Percentiles rank a stretch among this genome's conserved stretches.
Evolutionary conservation across 306 rosid species (phyloP).

Genomic region (Castanea sativa): DNA sequence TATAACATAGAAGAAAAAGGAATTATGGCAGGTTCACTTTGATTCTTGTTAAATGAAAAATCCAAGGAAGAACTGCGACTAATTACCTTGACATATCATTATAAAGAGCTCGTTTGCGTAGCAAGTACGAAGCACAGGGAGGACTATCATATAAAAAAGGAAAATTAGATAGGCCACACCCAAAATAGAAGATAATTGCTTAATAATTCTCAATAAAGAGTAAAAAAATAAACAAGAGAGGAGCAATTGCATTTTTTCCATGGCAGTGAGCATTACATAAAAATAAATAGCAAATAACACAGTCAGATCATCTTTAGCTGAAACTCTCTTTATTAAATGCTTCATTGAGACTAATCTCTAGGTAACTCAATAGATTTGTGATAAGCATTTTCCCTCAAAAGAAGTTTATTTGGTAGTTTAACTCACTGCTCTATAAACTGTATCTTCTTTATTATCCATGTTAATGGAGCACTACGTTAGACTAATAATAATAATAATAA

Average conservation of each 20-base stretch:
- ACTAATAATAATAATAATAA: background rate
- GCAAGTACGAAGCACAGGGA: conserved; percentile 80
- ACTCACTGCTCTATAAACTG: background rate
- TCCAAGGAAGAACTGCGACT: background rate
- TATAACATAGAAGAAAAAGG: conserved; percentile 26
- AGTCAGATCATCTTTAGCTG: background rate
- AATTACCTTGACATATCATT: conserved; percentile 86
- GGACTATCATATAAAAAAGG: conserved; percentile 44
- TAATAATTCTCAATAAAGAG: background rate
- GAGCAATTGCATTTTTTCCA: background rate
- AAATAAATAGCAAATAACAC: background rate
- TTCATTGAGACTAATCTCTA: background rate
- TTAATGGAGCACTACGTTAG: background rate
- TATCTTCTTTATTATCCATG: too few relatives aligned
- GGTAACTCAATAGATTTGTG: background rate
- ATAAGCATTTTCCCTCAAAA: background rate
- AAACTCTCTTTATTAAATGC: background rate
- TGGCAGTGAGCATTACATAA: background rate
- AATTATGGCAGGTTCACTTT: conserved; percentile 1
- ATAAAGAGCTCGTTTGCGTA: conserved; percentile 81
- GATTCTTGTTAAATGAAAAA: conserved; percentile 1
- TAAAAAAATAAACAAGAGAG: background rate
- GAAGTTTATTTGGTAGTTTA: background rate
- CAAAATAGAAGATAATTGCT: background rate
- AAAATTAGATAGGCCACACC: background rate